Percentiles rank a stretch among this genome's conserved stretches.
phyloP scores from a whole-genome alignment of 1,139 yeast genomes.

The Geotrichum europaeum region DNA sequence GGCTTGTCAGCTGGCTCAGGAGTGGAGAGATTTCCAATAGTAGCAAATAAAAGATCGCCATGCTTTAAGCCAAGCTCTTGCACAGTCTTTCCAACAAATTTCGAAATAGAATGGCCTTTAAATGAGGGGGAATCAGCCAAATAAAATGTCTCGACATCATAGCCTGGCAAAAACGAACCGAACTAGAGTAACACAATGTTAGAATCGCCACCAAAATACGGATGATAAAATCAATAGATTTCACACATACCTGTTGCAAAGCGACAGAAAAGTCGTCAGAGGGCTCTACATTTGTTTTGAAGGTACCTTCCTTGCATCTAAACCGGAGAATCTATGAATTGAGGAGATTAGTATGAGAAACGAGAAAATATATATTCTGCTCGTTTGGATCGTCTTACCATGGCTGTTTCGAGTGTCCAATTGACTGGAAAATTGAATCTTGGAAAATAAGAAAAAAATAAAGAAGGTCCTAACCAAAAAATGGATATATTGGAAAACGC shows the following conservation, averaged over 20 bases:
- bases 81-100: conserved; percentile 44
- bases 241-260: conserved; percentile 39
- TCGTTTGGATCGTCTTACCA: not conserved
- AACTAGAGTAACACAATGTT: conserved; percentile 10
- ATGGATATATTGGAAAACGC: not conserved
- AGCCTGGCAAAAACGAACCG: conserved; percentile 15
- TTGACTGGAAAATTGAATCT: not conserved
- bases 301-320: conserved; percentile 78
- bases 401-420: not conserved
- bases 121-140: conserved; percentile 40
- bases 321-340: conserved; percentile 57
- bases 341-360: not conserved
- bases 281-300: conserved; percentile 53
- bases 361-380: not conserved
- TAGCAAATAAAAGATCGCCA: conserved; percentile 76
- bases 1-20: not conserved
- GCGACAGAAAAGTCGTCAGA: conserved; percentile 46
- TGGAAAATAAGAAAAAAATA: not conserved
- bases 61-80: conserved; percentile 56
- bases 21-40: conserved; percentile 37
- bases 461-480: not conserved
- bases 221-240: not conserved
- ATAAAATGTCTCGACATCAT: conserved; percentile 8
- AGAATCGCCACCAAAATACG: not conserved
- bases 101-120: conserved; percentile 43